Evolutionary conservation across 2,329 filamentous ascomycete species (phyloP), one percentile per base, ranked within the genome.

Genomic region (Aspergillus niger): DNA sequence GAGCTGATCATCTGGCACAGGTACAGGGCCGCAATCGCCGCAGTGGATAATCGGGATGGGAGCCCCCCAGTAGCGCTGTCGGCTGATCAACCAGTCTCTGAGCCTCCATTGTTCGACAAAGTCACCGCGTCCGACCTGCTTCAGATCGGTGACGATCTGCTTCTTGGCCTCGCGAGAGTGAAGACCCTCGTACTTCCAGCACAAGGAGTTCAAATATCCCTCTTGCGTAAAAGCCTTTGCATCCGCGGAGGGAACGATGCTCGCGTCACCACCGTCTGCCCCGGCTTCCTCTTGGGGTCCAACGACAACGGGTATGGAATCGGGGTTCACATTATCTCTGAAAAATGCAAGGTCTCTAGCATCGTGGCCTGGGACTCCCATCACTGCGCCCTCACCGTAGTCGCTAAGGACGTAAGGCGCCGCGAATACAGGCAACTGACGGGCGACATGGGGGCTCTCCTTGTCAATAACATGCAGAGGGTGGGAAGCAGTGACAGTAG

Each of bases 21-120:
- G 88, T 1, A 96, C 90, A 2, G 89, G 79, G 7, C 92, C 92
- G 73, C 92, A 97, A 6, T 82, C 82, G 17, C 78, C 74, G 71
- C 92, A 96, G 76, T 97, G 91, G 38, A 96, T 82, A 56, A 97
- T 92, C 17, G 92, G 92, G 56, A 97, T 96, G 0, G 92, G 92
- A 0, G 92, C 86, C 13, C 92, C 92, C 92, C 92, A 97, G 73
- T 96, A 96, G 65, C 92, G 83, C 75, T 97, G 92, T n/a, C 92
- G 87, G 73, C 91, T 96, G 69, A 97, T 89, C 58, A 97, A 80
- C 92, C 92, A 97, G 76, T 97, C 92, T 61, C 91, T 83, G 26
- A 97, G 82, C 55, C 90, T 87, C 91, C 91, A 96, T 63, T 86
- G 90, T 61, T 91, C 86, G 8, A 85, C 81, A n/a, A 80, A 74